phyloP scores from a whole-genome alignment of 2,329 filamentous ascomycete genomes.

The Neonectria coccinea region DNA sequence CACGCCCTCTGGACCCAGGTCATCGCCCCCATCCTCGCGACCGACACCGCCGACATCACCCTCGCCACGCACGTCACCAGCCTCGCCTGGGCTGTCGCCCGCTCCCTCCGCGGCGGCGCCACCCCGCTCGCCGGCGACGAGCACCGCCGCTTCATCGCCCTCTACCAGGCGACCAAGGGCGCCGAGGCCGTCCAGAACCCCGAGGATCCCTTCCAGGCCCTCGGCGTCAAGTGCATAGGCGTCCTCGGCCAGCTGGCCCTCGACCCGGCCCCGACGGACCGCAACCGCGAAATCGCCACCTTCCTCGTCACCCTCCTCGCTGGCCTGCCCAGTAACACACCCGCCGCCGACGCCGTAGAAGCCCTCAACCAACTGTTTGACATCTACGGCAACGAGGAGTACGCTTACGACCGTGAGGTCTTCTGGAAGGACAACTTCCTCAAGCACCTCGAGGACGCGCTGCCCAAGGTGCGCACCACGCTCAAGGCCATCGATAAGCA shows the following conservation, averaged over 20 bases:
- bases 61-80: constrained; percentile 73
- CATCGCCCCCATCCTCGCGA: constrained; percentile 67
- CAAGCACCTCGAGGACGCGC: constrained; percentile 65
- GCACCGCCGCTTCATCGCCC: constrained; percentile 72
- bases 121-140: constrained; percentile 64
- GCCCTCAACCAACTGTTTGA: constrained; percentile 76
- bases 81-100: constrained; percentile 73
- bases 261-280: constrained; percentile 62
- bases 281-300: constrained; percentile 72
- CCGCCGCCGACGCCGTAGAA: constrained; percentile 70
- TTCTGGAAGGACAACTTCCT: constrained; percentile 74
- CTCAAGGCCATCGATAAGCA: constrained; percentile 73
- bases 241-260: constrained; percentile 73
- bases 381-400: constrained; percentile 72
- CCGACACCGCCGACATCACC: constrained; percentile 70
- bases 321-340: constrained; percentile 60
- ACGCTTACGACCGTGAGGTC: constrained; percentile 69
- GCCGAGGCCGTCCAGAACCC: constrained; percentile 42
- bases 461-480: constrained; percentile 67
- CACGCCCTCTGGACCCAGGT: constrained; percentile 68
- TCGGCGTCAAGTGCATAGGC: constrained; percentile 75
- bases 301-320: constrained; percentile 70
- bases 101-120: constrained; percentile 61
- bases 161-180: constrained; percentile 70
- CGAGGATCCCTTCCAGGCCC: constrained; percentile 69